Evolutionary conservation across 192 early-diverging fungal species (phyloP).

Genomic region (Gonapodya sp.): DNA sequence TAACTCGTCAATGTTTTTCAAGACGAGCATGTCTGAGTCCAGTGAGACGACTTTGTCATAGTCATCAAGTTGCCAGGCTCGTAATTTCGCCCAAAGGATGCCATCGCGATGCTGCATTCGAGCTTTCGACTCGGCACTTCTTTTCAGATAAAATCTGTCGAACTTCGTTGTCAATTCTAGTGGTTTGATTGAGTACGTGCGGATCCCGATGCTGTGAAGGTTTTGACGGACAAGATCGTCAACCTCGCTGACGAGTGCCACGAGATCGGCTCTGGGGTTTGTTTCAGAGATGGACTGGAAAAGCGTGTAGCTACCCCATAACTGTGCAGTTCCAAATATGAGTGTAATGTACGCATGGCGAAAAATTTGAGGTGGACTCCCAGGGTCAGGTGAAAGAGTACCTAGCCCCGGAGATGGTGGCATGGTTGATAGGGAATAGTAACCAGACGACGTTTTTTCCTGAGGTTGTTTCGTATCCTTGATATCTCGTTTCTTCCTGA

Average conservation of each 20-base stretch:
- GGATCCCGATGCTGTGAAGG: not conserved
- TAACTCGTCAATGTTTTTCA: not conserved
- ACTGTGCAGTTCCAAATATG: not conserved
- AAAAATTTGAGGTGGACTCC: not conserved
- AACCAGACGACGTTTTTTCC: too few relatives aligned
- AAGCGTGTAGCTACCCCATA: not conserved
- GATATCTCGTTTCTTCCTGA: too few relatives aligned
- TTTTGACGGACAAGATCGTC: not conserved
- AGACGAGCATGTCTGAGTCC: not conserved
- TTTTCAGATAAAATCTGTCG: not conserved
- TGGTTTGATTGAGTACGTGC: not conserved
- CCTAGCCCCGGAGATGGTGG: too few relatives aligned
- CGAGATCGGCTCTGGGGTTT: not conserved
- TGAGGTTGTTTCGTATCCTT: too few relatives aligned
- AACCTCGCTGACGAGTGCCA: not conserved
- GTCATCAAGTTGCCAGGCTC: not conserved
- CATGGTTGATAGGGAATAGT: too few relatives aligned
- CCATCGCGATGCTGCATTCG: not conserved
- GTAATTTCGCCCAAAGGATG: not conserved
- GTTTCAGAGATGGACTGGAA: not conserved
- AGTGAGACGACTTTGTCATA: not conserved
- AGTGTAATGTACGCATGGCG: not conserved
- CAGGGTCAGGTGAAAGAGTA: not conserved
- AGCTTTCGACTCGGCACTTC: not conserved
- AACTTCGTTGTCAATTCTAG: not conserved